Percentiles rank a stretch among this genome's conserved stretches.
These are phyloP conservation scores for Fusarium protoensiforme DNA, from an alignment of 2,329 filamentous ascomycete genomes.

Conservation along the genomic window DNA sequence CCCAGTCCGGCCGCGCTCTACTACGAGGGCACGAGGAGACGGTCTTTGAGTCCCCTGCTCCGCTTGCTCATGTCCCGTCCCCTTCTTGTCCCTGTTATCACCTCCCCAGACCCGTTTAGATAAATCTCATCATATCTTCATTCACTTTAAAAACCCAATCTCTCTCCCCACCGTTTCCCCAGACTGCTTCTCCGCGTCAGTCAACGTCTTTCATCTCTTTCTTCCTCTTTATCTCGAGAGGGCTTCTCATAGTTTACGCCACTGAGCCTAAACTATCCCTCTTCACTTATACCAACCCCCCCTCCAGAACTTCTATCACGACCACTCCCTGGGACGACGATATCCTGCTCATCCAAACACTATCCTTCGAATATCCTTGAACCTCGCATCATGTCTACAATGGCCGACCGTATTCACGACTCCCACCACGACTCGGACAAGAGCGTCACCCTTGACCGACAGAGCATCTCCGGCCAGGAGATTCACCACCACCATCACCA, in stretches of 20 bases:
- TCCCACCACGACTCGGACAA: slow-evolving; percentile 40
- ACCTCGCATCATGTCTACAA: slow-evolving; percentile 7
- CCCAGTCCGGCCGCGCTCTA: slow-evolving; percentile 1
- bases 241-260: not conserved
- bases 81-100: slow-evolving; percentile 12
- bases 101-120: slow-evolving; percentile 19
- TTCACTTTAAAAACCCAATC: slow-evolving; percentile 40
- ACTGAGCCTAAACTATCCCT: not conserved
- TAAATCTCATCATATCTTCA: slow-evolving; percentile 28
- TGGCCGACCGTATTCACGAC: slow-evolving; percentile 38
- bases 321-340: not conserved
- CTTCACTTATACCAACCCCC: not conserved
- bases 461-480: slow-evolving; percentile 25
- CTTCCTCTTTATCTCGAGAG: not conserved
- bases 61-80: not conserved
- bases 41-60: slow-evolving; percentile 19
- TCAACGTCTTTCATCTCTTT: slow-evolving; percentile 3
- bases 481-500: slow-evolving; percentile 42
- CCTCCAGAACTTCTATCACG: not conserved
- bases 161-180: slow-evolving; percentile 32
- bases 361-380: not conserved
- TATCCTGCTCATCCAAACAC: not conserved
- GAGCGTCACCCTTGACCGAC: slow-evolving; percentile 35
- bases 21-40: slow-evolving; percentile 1
- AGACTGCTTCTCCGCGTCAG: slow-evolving; percentile 20